phyloP scores from a whole-genome alignment of 306 rosid species.

The Quercus wislizeni region DNA sequence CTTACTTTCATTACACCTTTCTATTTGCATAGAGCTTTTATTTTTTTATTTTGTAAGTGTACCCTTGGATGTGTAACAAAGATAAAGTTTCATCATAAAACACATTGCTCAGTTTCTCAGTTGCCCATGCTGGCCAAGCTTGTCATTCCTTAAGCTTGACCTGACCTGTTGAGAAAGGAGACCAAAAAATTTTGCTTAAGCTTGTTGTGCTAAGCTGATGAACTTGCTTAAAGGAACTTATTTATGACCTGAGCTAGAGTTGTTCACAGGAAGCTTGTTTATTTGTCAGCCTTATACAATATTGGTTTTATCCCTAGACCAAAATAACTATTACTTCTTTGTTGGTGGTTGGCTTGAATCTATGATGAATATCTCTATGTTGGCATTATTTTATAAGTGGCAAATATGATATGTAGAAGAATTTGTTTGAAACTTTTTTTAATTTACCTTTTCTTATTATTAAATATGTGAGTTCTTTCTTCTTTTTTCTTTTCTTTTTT shows the following conservation, averaged over 20 bases:
- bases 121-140: not conserved
- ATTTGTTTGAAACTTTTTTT: not conserved
- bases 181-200: not conserved
- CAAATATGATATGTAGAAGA: not conserved
- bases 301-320: not conserved
- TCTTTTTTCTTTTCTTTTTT: constrained; percentile 22
- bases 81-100: not conserved
- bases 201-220: constrained; percentile 1
- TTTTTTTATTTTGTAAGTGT: not conserved
- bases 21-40: not conserved
- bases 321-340: not conserved
- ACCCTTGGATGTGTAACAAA: not conserved
- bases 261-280: not conserved
- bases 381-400: not conserved
- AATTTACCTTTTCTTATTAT: not conserved
- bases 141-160: constrained; percentile 17
- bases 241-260: constrained; percentile 8
- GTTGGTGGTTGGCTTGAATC: not conserved
- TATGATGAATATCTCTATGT: not conserved
- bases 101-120: not conserved
- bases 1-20: not conserved
- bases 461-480: constrained; percentile 12
- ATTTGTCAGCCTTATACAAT: not conserved
- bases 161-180: constrained; percentile 12
- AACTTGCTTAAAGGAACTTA: not conserved